Conservation (phyloP, 371 early-diverging fungal genomes). For the Apophysomyces ossiformis region DNA sequence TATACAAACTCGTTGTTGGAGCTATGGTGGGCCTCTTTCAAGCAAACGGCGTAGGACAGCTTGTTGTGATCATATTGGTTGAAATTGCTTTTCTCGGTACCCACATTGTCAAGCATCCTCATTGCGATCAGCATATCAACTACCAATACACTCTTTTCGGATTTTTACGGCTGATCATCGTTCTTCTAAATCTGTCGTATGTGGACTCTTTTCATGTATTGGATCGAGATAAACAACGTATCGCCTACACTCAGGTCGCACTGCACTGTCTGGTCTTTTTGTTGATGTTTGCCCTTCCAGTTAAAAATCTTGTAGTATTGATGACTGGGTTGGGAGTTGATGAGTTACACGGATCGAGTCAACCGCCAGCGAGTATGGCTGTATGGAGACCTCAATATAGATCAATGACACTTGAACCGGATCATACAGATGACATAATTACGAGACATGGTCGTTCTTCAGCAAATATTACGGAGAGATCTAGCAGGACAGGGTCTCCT, state of each 20-base stretch:
- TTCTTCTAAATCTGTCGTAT: slow-evolving; percentile 36
- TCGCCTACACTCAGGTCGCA: slow-evolving; percentile 42
- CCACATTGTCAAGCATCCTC: slow-evolving; percentile 29
- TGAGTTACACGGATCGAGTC: slow-evolving; percentile 24
- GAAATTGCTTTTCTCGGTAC: slow-evolving; percentile 26
- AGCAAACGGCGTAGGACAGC: slow-evolving; percentile 36
- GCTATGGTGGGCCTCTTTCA: slow-evolving; percentile 49
- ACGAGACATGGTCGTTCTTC: slow-evolving; percentile 2
- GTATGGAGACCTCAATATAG: slow-evolving; percentile 18
- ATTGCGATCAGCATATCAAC: slow-evolving; percentile 39
- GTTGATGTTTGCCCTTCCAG: slow-evolving; percentile 28
- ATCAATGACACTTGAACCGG: not conserved
- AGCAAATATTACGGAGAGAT: not conserved
- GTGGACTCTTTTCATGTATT: slow-evolving; percentile 15
- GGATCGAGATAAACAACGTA: slow-evolving; percentile 34
- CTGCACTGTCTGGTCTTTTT: slow-evolving; percentile 41
- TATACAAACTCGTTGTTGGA: slow-evolving; percentile 38
- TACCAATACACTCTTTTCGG: slow-evolving; percentile 29
- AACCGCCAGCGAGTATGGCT: slow-evolving; percentile 29
- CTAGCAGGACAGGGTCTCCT: not conserved
- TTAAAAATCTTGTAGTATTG: slow-evolving; percentile 32
- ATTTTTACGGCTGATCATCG: slow-evolving; percentile 27
- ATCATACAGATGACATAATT: not conserved
- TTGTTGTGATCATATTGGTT: slow-evolving; percentile 36
- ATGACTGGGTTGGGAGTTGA: slow-evolving; percentile 28